A percentile compares a stretch with the other conserved stretches of the same genome.
Evolutionary conservation across 768 basidiomycete species (phyloP).

Genomic region (Trametes coccinea): DNA sequence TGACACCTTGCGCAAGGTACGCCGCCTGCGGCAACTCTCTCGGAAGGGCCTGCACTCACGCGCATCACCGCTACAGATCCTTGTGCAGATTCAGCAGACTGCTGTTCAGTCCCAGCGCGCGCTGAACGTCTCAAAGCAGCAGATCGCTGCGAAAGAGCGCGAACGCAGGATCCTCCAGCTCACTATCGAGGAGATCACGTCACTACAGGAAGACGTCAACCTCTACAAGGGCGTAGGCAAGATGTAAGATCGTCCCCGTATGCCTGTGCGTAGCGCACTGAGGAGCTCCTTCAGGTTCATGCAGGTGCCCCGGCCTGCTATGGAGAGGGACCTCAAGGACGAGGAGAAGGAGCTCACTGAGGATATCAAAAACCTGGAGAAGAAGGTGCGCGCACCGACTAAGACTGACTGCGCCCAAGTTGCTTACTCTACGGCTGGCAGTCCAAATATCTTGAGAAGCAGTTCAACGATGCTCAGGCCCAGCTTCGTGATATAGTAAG

Average conservation of each 20-base stretch:
- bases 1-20: conserved; percentile 76
- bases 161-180: conserved; percentile 89
- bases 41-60: neutral
- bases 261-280: neutral
- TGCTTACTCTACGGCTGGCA: conserved; percentile 29
- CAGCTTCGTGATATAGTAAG: conserved; percentile 83
- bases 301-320: conserved; percentile 74
- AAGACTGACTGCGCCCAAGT: neutral
- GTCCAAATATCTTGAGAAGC: conserved; percentile 92
- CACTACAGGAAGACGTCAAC: conserved; percentile 70
- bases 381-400: conserved; percentile 60
- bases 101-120: conserved; percentile 83
- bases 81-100: conserved; percentile 90
- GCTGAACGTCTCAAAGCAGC: conserved; percentile 71
- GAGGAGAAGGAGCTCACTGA: conserved; percentile 86
- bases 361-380: conserved; percentile 77
- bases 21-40: neutral
- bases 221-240: conserved; percentile 96
- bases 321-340: conserved; percentile 72
- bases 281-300: conserved; percentile 69
- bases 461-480: conserved; percentile 85
- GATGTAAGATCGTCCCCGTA: conserved; percentile 56
- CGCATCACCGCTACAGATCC: conserved; percentile 56
- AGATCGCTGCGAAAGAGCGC: conserved; percentile 78
- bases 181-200: conserved; percentile 79